Percentiles rank a stretch among this genome's conserved stretches.
phyloP scores from a whole-genome alignment of 2,329 filamentous ascomycete species.

The Tympanopsis confertula region DNA sequence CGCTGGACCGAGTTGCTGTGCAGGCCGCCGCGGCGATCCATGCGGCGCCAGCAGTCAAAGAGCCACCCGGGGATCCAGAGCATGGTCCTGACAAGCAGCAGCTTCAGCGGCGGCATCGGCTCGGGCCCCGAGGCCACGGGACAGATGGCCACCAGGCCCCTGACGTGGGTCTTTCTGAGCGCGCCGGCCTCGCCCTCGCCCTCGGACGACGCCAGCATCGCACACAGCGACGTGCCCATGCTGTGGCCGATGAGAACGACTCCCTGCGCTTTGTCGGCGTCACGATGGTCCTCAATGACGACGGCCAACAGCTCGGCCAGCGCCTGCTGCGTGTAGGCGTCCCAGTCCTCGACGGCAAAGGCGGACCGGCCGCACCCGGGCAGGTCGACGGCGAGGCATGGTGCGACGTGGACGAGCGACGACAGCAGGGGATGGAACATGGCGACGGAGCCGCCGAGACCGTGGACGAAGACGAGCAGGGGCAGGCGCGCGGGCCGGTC shows the following conservation, averaged over 20 bases:
- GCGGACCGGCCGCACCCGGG: constrained; percentile 78
- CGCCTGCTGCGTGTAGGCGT: constrained; percentile 68
- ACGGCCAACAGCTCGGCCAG: constrained; percentile 64
- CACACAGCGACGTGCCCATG: constrained; percentile 73
- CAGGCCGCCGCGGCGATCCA: constrained; percentile 69
- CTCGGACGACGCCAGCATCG: constrained; percentile 44
- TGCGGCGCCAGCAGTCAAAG: constrained; percentile 66
- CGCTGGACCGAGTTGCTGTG: constrained; percentile 69
- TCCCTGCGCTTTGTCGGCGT: constrained; percentile 52
- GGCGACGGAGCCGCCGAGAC: constrained; percentile 79
- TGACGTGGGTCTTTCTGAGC: constrained; percentile 49
- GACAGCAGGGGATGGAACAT: constrained; percentile 76
- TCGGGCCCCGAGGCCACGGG: constrained; percentile 43
- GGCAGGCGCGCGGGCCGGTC: constrained; percentile 74
- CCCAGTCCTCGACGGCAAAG: constrained; percentile 60
- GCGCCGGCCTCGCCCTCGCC: constrained; percentile 9
- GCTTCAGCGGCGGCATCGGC: constrained; percentile 42
- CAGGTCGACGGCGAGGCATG: constrained; percentile 78
- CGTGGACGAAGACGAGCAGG: constrained; percentile 82
- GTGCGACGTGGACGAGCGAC: constrained; percentile 70
- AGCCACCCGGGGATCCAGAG: constrained; percentile 59
- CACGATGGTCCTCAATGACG: constrained; percentile 64
- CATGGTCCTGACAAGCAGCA: constrained; percentile 38
- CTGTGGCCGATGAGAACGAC: constrained; percentile 80
- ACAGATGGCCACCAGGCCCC: constrained; percentile 71